A percentile compares a stretch with the other conserved stretches of the same genome.
phyloP scores from a whole-genome alignment of 2,329 filamentous ascomycete genomes.

The Venturia aucupariae region DNA sequence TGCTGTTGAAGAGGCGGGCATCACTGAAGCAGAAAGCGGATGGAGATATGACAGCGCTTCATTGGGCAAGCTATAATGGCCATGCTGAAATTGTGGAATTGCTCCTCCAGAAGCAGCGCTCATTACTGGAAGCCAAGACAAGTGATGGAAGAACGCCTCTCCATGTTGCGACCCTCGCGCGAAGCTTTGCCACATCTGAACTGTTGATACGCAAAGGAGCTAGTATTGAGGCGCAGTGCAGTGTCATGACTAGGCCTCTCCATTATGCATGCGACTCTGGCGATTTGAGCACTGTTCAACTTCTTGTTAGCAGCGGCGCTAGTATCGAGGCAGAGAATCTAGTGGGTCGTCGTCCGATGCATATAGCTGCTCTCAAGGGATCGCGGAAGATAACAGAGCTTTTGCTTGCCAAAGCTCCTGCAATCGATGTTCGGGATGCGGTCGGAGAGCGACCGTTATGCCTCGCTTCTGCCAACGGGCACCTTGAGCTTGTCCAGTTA shows the following conservation, averaged over 20 bases:
- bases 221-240: slow-evolving; percentile 24
- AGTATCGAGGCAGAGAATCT: slow-evolving; percentile 27
- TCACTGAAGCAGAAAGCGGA: slow-evolving; percentile 25
- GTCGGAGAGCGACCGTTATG: slow-evolving; percentile 27
- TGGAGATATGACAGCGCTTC: slow-evolving; percentile 28
- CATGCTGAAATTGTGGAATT: slow-evolving; percentile 29
- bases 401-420: slow-evolving; percentile 25
- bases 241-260: slow-evolving; percentile 24
- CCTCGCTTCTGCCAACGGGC: slow-evolving; percentile 26
- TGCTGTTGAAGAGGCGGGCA: slow-evolving; percentile 13
- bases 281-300: slow-evolving; percentile 23
- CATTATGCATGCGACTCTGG: slow-evolving; percentile 31
- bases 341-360: slow-evolving; percentile 26
- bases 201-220: slow-evolving; percentile 27
- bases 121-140: slow-evolving; percentile 30
- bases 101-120: slow-evolving; percentile 26
- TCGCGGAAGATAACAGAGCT: slow-evolving; percentile 25
- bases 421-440: slow-evolving; percentile 26
- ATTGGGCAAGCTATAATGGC: slow-evolving; percentile 28
- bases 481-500: slow-evolving; percentile 26
- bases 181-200: slow-evolving; percentile 30
- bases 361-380: slow-evolving; percentile 25
- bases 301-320: slow-evolving; percentile 27
- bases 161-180: slow-evolving; percentile 27
- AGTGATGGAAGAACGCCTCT: slow-evolving; percentile 27